Percentiles rank a stretch among this genome's conserved stretches.
phyloP scores from a whole-genome alignment of 129 eudicot species.

The Deinandra increscens region DNA sequence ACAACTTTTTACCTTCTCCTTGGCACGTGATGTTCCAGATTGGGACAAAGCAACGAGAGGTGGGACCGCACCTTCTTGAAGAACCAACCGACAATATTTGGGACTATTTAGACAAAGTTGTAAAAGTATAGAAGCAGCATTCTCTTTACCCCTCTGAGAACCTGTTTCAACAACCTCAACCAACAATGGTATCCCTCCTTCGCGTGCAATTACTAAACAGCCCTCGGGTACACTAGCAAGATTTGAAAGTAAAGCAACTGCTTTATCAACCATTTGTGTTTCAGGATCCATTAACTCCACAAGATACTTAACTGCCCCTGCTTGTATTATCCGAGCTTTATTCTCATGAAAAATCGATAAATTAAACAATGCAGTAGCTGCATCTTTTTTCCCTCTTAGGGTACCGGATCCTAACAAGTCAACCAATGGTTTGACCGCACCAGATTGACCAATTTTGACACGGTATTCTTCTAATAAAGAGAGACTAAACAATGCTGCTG shows the following conservation, averaged over 20 bases:
- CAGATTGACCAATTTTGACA: conserved; percentile 78
- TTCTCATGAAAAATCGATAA: conserved; percentile 87
- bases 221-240: conserved; percentile 72
- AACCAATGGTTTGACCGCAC: conserved; percentile 80
- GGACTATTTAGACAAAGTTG: conserved; percentile 75
- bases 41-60: conserved; percentile 91
- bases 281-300: conserved; percentile 64
- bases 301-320: conserved; percentile 78
- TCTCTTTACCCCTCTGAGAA: conserved; percentile 86
- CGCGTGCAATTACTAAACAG: conserved; percentile 63
- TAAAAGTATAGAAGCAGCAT: conserved; percentile 75
- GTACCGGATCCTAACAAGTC: conserved; percentile 66
- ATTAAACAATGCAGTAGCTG: conserved; percentile 86
- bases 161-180: conserved; percentile 89
- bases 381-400: conserved; percentile 90
- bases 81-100: conserved; percentile 74
- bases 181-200: conserved; percentile 73
- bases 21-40: conserved; percentile 85
- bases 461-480: conserved; percentile 80
- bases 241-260: conserved; percentile 86
- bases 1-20: conserved; percentile 63
- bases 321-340: conserved; percentile 88
- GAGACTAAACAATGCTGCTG: conserved; percentile 82
- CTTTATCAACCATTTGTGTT: conserved; percentile 77
- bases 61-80: conserved; percentile 99